Conservation (phyloP, 2,329 filamentous ascomycete species). For the Colletotrichum liaoningense region DNA sequence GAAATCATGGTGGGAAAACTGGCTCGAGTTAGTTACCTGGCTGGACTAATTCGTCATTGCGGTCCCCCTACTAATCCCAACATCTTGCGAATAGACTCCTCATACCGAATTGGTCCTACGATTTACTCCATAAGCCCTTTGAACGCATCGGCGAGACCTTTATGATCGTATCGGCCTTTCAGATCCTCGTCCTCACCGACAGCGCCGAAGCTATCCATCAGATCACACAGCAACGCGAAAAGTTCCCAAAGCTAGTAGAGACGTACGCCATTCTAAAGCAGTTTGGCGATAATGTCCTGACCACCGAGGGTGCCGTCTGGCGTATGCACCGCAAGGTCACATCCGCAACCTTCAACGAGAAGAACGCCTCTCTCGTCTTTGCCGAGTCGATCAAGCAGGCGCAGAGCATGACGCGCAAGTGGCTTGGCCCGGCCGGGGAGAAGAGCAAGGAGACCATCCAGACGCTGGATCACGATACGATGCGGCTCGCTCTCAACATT, state of each 20-base stretch:
- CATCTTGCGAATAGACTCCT: slow-evolving; percentile 55
- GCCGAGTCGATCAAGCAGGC: slow-evolving; percentile 71
- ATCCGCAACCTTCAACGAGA: slow-evolving; percentile 80
- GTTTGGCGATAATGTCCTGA: slow-evolving; percentile 79
- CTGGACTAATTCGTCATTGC: not conserved
- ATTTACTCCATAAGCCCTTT: slow-evolving; percentile 67
- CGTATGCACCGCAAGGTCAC: slow-evolving; percentile 79
- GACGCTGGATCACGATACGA: slow-evolving; percentile 72
- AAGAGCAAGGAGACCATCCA: slow-evolving; percentile 56
- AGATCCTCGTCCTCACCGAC: slow-evolving; percentile 65
- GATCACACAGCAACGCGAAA: slow-evolving; percentile 73
- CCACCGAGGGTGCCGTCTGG: slow-evolving; percentile 77
- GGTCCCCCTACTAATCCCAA: slow-evolving; percentile 26
- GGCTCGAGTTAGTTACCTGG: slow-evolving; percentile 65
- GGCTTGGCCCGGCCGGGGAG: slow-evolving; percentile 57
- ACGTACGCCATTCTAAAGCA: slow-evolving; percentile 64
- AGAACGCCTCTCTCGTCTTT: slow-evolving; percentile 76
- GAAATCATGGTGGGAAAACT: slow-evolving; percentile 63
- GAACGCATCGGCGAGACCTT: slow-evolving; percentile 71
- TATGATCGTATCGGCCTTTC: slow-evolving; percentile 69
- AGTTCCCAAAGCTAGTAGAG: slow-evolving; percentile 76
- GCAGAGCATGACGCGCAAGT: slow-evolving; percentile 68
- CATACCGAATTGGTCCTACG: slow-evolving; percentile 70
- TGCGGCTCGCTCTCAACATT: slow-evolving; percentile 68
- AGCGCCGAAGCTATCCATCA: slow-evolving; percentile 75